Percentiles rank a stretch among this genome's conserved stretches.
Evolutionary conservation across 176 grass and related monocot species (phyloP).

Genomic region (Eleusine coracana): DNA sequence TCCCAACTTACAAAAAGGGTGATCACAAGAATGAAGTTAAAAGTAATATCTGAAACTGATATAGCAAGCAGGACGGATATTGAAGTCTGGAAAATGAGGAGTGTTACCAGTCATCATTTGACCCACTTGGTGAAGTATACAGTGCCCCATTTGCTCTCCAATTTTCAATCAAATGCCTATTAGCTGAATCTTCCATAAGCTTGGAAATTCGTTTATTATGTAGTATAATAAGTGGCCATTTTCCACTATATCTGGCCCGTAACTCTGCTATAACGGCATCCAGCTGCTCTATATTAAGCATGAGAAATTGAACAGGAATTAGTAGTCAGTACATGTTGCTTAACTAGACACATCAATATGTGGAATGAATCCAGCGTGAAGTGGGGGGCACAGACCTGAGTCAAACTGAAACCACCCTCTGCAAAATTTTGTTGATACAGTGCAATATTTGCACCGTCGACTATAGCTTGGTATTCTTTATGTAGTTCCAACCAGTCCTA

Average conservation of each 20-base stretch:
- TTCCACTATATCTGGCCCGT: constrained; percentile 49
- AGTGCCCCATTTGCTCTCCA: constrained; percentile 72
- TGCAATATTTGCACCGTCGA: constrained; percentile 88
- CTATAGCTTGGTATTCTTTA: constrained; percentile 63
- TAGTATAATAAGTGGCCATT: constrained; percentile 84
- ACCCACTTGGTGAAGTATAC: constrained; percentile 86
- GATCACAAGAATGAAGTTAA: not conserved
- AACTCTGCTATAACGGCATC: constrained; percentile 77
- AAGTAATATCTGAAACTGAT: constrained; percentile 26
- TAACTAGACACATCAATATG: not conserved
- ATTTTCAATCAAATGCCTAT: constrained; percentile 69
- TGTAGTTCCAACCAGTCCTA: constrained; percentile 78
- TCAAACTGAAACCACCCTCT: constrained; percentile 75
- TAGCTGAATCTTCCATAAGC: constrained; percentile 74
- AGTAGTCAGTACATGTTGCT: constrained; percentile 25
- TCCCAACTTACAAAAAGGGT: not conserved
- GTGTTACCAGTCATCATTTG: constrained; percentile 91
- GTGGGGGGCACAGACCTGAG: constrained; percentile 68
- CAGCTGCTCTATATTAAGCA: constrained; percentile 83
- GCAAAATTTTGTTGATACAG: constrained; percentile 97
- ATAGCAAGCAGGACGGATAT: constrained; percentile 12
- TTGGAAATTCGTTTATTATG: constrained; percentile 69
- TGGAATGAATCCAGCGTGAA: not conserved
- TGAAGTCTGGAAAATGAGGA: constrained; percentile 1
- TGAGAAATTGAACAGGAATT: constrained; percentile 37